Evolutionary conservation across 2,329 filamentous ascomycete species (phyloP), one percentile per base, ranked within the genome.

Genomic region (Diaporthe amygdali): DNA sequence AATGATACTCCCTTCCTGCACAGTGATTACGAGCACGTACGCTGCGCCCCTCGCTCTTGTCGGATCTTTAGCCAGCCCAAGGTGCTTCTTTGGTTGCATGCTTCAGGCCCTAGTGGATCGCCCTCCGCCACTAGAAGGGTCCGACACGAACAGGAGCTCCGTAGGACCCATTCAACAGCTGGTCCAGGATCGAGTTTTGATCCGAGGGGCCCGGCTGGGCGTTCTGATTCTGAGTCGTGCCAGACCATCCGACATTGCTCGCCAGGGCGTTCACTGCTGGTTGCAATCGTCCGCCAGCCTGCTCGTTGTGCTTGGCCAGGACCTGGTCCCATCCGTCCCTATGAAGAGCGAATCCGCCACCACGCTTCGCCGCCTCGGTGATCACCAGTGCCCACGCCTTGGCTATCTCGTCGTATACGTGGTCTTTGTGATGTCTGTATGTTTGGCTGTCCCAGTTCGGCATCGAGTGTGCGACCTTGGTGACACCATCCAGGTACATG

Each of bases 361-460:
- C 96, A 75, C 93, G 90, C 85, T 98, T 98, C 27, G 93, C 92
- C 2, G 95, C 94, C 81, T 99, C 96, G 73, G 92, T 92, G 76
- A 99, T 93, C 63, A 97, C 96, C 75, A 97, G 82, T 20, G 94
- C 92, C 96, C 96, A 99, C 1, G 96, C 96, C 78, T 93, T 94
- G 32, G 94, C 92, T 74, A 99, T 95, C 79, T 98, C 96, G 77
- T 99, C 96, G 79, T 99, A 99, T 8, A 96, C 95, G 74, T 94
- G 94, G 75, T 97, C 93, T 82, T 98, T 98, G 84, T 97, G 94
- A 76, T 97, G 89, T 75, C 95, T 95, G 83, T 98, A 93, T 74
- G 94, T 91, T 72, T 93, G 93, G 54, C 91, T 94, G 76, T 96
- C 93, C 95, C 95, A 99, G 78, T 97, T 90, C 3, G 96, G 96